phyloP scores from a whole-genome alignment of 2,329 filamentous ascomycete genomes.

The Alternaria triticina region DNA sequence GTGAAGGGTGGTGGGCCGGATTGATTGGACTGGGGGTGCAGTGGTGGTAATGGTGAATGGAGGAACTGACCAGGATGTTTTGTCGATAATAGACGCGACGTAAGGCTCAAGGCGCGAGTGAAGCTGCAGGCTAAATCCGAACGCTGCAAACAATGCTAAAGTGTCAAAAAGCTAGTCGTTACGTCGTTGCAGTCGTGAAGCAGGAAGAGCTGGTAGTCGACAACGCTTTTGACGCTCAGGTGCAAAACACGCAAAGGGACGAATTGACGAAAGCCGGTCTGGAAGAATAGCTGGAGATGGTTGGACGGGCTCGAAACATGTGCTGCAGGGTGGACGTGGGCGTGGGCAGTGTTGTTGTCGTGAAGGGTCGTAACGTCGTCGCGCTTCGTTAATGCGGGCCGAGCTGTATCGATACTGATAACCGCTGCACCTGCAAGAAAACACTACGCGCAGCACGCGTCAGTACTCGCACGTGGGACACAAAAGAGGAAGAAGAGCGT shows the following conservation, averaged over 20 bases:
- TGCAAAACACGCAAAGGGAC: constrained; percentile 39
- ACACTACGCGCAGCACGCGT: constrained; percentile 35
- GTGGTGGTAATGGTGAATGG: background rate
- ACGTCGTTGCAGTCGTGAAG: constrained; percentile 51
- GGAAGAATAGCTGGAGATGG: constrained; percentile 34
- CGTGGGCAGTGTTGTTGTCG: constrained; percentile 22
- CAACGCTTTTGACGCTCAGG: constrained; percentile 42
- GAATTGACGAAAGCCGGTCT: constrained; percentile 36
- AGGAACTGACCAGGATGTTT: constrained; percentile 27
- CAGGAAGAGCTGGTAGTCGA: constrained; percentile 23
- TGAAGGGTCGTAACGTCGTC: constrained; percentile 42
- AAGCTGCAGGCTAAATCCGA: constrained; percentile 31
- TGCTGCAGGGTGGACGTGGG: constrained; percentile 21
- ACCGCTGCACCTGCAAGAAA: constrained; percentile 31
- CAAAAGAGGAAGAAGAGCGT: constrained; percentile 9
- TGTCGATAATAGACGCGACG: constrained; percentile 17
- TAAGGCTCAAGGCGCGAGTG: constrained; percentile 11
- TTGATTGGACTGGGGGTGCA: background rate
- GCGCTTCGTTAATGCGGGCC: constrained; percentile 40
- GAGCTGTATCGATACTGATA: constrained; percentile 40
- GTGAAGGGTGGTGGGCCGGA: background rate
- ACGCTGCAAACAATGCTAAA: constrained; percentile 51
- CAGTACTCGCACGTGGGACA: constrained; percentile 25
- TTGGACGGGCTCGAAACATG: constrained; percentile 24
- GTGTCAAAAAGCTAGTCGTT: constrained; percentile 48